Conservation (phyloP, 257 asterid species). For the Datura wrightii region DNA sequence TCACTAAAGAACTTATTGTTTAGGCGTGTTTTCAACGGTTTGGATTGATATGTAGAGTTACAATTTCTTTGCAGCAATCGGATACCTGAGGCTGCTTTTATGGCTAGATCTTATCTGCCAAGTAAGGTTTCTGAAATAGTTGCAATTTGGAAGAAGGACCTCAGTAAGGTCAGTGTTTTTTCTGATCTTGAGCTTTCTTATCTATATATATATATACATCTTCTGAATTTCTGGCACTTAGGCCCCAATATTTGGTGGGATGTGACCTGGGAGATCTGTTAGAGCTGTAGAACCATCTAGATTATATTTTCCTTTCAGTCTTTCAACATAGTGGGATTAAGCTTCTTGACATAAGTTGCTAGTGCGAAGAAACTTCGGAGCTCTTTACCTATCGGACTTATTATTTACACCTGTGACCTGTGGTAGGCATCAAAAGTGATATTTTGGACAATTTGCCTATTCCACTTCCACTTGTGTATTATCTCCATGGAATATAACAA, state of each 20-base stretch:
- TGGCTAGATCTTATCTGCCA: constrained; percentile 99
- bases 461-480: constrained; percentile 14
- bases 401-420: neutral
- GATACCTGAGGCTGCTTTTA: constrained; percentile 99
- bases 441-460: neutral
- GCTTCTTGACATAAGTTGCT: neutral
- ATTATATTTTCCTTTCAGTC: constrained; percentile 5
- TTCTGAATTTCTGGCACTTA: constrained; percentile 9
- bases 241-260: constrained; percentile 9
- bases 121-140: constrained; percentile 97
- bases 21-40: neutral
- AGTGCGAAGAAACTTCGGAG: neutral
- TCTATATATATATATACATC: constrained; percentile 10
- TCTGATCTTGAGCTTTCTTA: constrained; percentile 3
- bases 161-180: constrained; percentile 64
- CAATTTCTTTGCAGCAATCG: constrained; percentile 73
- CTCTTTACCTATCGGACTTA: neutral
- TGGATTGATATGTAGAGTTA: constrained; percentile 29
- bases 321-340: neutral
- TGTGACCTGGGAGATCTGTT: neutral
- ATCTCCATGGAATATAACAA: neutral
- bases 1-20: neutral
- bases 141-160: constrained; percentile 92
- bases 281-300: constrained; percentile 21
- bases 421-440: neutral